Conservation (phyloP, 371 early-diverging fungal species). For the Umbelopsis sp. region DNA sequence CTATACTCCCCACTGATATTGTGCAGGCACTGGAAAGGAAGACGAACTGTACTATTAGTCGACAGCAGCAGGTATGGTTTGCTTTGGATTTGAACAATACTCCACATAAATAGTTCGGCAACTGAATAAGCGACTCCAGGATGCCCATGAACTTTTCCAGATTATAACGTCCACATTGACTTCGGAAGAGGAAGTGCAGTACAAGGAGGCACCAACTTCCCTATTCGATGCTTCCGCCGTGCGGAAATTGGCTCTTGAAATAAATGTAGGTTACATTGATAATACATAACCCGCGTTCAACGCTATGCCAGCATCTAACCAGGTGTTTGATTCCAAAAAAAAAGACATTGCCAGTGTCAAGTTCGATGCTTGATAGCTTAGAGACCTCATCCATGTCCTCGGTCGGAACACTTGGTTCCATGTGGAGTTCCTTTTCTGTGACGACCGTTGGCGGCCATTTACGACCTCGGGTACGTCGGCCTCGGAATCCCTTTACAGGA, state of each 20-base stretch:
- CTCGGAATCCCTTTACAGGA: slow-evolving; percentile 73
- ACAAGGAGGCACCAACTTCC: slow-evolving; percentile 39
- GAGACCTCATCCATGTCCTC: slow-evolving; percentile 54
- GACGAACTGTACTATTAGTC: slow-evolving; percentile 45
- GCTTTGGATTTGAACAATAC: no score
- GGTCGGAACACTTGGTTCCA: slow-evolving; percentile 51
- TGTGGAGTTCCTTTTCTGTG: slow-evolving; percentile 58
- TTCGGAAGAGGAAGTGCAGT: slow-evolving; percentile 66
- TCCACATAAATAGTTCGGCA: slow-evolving; percentile 19
- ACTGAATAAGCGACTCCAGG: slow-evolving; percentile 64
- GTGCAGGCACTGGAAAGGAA: slow-evolving; percentile 45
- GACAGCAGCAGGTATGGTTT: slow-evolving; percentile 47
- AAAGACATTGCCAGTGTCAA: slow-evolving; percentile 22
- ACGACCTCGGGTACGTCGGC: slow-evolving; percentile 47
- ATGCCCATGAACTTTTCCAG: slow-evolving; percentile 94
- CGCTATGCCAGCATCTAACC: background rate
- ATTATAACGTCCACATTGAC: slow-evolving; percentile 81
- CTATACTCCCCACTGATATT: slow-evolving; percentile 44
- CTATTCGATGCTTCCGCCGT: slow-evolving; percentile 43
- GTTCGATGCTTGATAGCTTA: slow-evolving; percentile 40
- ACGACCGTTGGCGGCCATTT: slow-evolving; percentile 52
- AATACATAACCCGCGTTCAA: no score
- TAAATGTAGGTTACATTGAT: slow-evolving; percentile 20
- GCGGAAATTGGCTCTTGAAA: slow-evolving; percentile 31
- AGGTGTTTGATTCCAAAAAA: background rate